Base-by-base conservation (phyloP, 2,329 filamentous ascomycete species). In the Chlorencoelia australis region DNA sequence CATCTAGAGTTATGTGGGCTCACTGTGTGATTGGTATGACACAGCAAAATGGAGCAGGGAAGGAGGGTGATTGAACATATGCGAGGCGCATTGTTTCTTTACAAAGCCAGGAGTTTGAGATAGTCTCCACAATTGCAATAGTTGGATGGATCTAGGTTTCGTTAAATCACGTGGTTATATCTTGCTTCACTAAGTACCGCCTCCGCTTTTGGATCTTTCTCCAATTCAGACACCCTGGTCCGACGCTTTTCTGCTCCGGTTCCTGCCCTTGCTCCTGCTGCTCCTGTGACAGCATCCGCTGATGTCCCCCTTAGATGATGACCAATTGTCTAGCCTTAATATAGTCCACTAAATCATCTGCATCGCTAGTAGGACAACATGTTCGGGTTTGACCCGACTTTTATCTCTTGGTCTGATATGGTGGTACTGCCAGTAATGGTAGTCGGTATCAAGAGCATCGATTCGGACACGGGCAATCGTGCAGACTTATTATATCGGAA, bases 401-500 rank as follows among this genome's bases (percentile, higher is more conserved):
- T 20, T 20, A 32, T 11, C 15, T 10, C 30, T 20, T 17, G 14
- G 14, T 15, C 30, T 32, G 30, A 32, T 32, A 32, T 32, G 11
- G 30, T 32, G 7, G 13, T 6, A 17, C 14, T 18, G 10, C 16
- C 18, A 15, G 30, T 32, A 19, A 24, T 24, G 21, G 21, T 24
- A 11, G 21, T 24, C 21, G 30, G 30, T 32, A 32, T 32, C 7
- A 20, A 32, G 17, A 32, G 30, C 30, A 32, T 20, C 4, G 5
- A 19, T 16, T 15, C 30, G 10, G 30, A 32, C 14, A 32, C 30
- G 11, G 30, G 13, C 9, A 32, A 20, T 4, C 7, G 9, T 20
- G 30, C 16, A 32, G 30, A 18, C 30, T 32, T 32, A 10, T 32
- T 20, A 20, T n/a, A 32, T 20, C 30, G 30, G 30, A 32, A 32